Evolutionary conservation across 768 basidiomycete species (phyloP), one percentile per base, ranked within the genome.

Genomic region (Mycena galericulata): DNA sequence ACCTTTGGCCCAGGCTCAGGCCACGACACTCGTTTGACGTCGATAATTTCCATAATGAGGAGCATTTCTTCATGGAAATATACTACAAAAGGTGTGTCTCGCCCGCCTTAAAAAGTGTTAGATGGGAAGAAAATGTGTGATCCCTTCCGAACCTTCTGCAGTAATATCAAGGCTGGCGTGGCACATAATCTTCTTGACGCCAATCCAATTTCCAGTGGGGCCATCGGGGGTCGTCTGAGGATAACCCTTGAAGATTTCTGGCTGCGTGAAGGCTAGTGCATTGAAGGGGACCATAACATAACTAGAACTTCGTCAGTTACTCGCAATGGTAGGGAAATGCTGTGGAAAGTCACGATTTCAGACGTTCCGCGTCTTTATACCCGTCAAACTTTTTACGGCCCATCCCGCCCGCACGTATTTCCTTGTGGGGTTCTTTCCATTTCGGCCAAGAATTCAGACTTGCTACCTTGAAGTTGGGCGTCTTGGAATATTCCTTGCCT

Each of bases 251-350:
- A 59, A 49, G 43, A 67, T 63, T 55, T 74, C 66, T 22, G 58
- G 64, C 38, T 73, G 73, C 11, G 70, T 72, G 55, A 74, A 75
- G 8, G 73, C 71, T 20, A 69, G 55, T 22, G 61, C 24, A 29
- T 66, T 46, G 59, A 74, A 75, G 57, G 68, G 68, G 17, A 68
- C 71, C 65, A 74, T 64, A 10, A 75, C 67, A 56, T 75, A 74
- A 62, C 71, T 30, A 43, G 24, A 26, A 40, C n/a, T 15, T 24
- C 18, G 51, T 55, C 29, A 50, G 17, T 32, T 41, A 22, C 20
- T 30, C 4, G 26, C 46, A 30, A 14, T 36, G 27, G 8, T 11
- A 22, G 30, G 32, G 1, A 4, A 46, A 20, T 47, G n/a, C n/a
- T 20, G 18, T 15, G n/a, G 27, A 20, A 3, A 61, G 40, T 45